Percentiles rank a stretch among this genome's conserved stretches.
Evolutionary conservation across 1,139 yeast genomes (phyloP).

Genomic region (Kodamaea sp.): DNA sequence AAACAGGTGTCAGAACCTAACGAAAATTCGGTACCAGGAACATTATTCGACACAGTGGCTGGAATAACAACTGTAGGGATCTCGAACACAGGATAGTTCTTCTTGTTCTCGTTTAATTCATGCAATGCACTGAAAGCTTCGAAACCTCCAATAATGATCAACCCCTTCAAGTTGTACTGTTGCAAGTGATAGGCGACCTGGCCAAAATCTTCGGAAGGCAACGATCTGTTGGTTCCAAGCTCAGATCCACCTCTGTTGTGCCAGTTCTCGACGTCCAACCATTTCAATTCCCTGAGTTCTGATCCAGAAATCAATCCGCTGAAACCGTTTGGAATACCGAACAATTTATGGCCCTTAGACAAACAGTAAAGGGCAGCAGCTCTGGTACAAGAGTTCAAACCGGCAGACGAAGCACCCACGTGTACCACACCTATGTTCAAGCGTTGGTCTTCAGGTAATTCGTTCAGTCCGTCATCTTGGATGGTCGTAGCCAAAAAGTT

Average conservation of each 20-base stretch:
- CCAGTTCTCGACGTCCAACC: slow-evolving; percentile 77
- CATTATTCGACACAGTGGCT: slow-evolving; percentile 82
- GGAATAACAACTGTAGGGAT: slow-evolving; percentile 80
- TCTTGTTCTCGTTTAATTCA: slow-evolving; percentile 64
- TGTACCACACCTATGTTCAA: slow-evolving; percentile 75
- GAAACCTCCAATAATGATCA: slow-evolving; percentile 75
- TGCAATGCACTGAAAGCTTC: slow-evolving; percentile 74
- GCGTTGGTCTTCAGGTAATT: slow-evolving; percentile 55
- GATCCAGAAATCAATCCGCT: slow-evolving; percentile 77
- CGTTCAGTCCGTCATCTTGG: slow-evolving; percentile 62
- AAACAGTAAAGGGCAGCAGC: slow-evolving; percentile 75
- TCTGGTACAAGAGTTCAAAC: slow-evolving; percentile 75
- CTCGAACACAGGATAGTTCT: slow-evolving; percentile 68
- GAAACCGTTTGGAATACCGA: slow-evolving; percentile 76
- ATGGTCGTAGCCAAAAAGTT: slow-evolving; percentile 71
- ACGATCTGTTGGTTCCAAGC: slow-evolving; percentile 75
- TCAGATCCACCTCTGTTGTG: slow-evolving; percentile 77
- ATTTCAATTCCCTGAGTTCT: slow-evolving; percentile 58
- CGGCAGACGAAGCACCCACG: slow-evolving; percentile 85
- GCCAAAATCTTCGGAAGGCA: slow-evolving; percentile 68
- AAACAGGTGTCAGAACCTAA: slow-evolving; percentile 79
- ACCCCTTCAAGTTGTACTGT: slow-evolving; percentile 71
- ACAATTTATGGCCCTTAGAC: slow-evolving; percentile 73
- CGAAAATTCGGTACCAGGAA: slow-evolving; percentile 82
- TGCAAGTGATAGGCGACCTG: slow-evolving; percentile 76